These are phyloP conservation scores for Astrocystis sublimbata DNA, from an alignment of 495 filamentous ascomycete species.

Conservation along the genomic window DNA sequence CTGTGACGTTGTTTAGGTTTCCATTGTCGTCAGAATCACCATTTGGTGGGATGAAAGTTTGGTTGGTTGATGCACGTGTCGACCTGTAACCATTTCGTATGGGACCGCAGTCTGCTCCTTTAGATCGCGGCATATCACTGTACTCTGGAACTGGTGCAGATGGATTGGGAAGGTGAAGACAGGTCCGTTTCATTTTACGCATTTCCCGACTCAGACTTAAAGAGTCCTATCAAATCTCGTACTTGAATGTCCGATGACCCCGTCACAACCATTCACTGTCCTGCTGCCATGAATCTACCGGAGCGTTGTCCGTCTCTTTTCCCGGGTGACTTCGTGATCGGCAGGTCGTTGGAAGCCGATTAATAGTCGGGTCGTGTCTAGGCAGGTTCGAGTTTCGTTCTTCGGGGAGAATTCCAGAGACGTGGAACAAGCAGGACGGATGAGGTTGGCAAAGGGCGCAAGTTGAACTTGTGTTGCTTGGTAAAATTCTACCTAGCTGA, in stretches of 20 bases:
- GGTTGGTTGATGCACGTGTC: neutral
- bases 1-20: neutral
- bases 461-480: constrained; percentile 18
- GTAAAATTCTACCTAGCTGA: constrained; percentile 23
- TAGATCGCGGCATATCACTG: neutral
- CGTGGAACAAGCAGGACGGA: neutral
- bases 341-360: neutral
- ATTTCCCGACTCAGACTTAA: neutral
- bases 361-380: neutral
- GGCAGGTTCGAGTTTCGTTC: neutral
- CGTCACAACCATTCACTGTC: neutral
- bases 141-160: neutral
- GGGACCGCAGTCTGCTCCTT: neutral
- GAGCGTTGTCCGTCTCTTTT: neutral
- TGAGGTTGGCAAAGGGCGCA: constrained; percentile 8
- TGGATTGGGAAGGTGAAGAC: neutral
- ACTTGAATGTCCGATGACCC: neutral
- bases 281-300: neutral
- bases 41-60: no score
- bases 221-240: neutral
- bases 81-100: neutral
- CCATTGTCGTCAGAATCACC: neutral
- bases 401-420: neutral
- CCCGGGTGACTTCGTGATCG: neutral
- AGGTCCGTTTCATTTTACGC: neutral